These are phyloP conservation scores for Penicillium canariense DNA, from an alignment of 495 filamentous ascomycete species.

Conservation along the genomic window DNA sequence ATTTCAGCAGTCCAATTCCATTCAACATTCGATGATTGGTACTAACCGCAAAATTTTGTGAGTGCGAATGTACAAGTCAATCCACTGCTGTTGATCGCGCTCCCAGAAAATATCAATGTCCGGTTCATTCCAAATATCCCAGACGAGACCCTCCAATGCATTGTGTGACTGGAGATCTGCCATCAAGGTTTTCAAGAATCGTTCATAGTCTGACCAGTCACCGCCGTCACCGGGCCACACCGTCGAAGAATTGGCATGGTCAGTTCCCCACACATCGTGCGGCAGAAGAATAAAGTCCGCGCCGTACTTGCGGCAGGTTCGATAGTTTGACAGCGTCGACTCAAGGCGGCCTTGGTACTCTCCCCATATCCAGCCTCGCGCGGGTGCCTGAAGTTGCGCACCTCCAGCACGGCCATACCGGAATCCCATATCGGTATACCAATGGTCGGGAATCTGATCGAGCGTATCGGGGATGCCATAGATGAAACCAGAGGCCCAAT, in stretches of 20 bases:
- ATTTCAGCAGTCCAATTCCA: background rate
- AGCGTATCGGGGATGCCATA: slow-evolving; percentile 33
- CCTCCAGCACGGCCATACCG: slow-evolving; percentile 22
- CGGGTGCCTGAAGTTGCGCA: slow-evolving; percentile 18
- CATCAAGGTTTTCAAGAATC: slow-evolving; percentile 31
- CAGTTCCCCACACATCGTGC: slow-evolving; percentile 45
- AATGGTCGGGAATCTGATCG: slow-evolving; percentile 30
- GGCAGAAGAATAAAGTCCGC: slow-evolving; percentile 39
- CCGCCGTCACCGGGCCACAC: slow-evolving; percentile 39
- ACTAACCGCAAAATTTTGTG: slow-evolving; percentile 25
- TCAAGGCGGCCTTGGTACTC: slow-evolving; percentile 33
- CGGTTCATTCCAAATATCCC: slow-evolving; percentile 47
- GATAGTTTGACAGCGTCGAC: slow-evolving; percentile 40
- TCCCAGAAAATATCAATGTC: slow-evolving; percentile 36
- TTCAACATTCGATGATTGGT: background rate
- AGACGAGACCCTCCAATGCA: slow-evolving; percentile 29
- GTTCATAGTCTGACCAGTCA: slow-evolving; percentile 37
- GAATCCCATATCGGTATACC: slow-evolving; percentile 22
- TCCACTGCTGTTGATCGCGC: slow-evolving; percentile 30
- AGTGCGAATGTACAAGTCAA: slow-evolving; percentile 30
- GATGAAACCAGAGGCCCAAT: slow-evolving; percentile 33
- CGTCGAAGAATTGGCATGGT: slow-evolving; percentile 22
- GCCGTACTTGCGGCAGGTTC: slow-evolving; percentile 32
- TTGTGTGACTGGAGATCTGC: slow-evolving; percentile 31
- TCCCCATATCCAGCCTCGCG: slow-evolving; percentile 26